Conservation (phyloP, 1,284 basidiomycete species). For the Cerrena zonata region DNA sequence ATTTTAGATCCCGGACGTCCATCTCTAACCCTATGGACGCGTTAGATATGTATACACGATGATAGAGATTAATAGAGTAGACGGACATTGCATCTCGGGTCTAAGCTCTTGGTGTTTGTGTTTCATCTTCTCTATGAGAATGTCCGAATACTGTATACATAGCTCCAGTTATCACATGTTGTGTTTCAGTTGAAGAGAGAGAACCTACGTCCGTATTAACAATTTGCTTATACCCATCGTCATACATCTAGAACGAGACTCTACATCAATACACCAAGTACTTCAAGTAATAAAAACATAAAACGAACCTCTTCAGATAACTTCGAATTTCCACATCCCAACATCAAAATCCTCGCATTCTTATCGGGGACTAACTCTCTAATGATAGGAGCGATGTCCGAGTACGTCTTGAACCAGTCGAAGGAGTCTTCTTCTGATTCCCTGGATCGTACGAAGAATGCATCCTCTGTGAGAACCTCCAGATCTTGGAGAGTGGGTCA, state of each 20-base stretch:
- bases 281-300: background rate
- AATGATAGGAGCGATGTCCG: constrained; percentile 57
- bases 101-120: constrained; percentile 46
- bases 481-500: background rate
- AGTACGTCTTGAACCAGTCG: constrained; percentile 83
- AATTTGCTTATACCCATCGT: constrained; percentile 81
- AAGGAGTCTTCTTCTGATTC: constrained; percentile 64
- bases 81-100: constrained; percentile 75
- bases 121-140: constrained; percentile 80
- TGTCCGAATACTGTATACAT: constrained; percentile 71
- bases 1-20: constrained; percentile 75
- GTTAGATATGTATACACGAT: too few species aligned
- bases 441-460: constrained; percentile 30
- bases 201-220: constrained; percentile 79
- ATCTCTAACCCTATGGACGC: constrained; percentile 83
- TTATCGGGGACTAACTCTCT: constrained; percentile 61
- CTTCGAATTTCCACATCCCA: constrained; percentile 87
- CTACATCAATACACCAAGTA: background rate
- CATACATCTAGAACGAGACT: constrained; percentile 68
- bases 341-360: constrained; percentile 69
- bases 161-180: too few species aligned
- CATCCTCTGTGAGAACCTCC: too few species aligned
- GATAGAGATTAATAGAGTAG: too few species aligned
- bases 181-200: too few species aligned
- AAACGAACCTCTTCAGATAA: constrained; percentile 64